Evolutionary conservation across 2,329 filamentous ascomycete species (phyloP).

Genomic region (Aspergillus chevalieri): DNA sequence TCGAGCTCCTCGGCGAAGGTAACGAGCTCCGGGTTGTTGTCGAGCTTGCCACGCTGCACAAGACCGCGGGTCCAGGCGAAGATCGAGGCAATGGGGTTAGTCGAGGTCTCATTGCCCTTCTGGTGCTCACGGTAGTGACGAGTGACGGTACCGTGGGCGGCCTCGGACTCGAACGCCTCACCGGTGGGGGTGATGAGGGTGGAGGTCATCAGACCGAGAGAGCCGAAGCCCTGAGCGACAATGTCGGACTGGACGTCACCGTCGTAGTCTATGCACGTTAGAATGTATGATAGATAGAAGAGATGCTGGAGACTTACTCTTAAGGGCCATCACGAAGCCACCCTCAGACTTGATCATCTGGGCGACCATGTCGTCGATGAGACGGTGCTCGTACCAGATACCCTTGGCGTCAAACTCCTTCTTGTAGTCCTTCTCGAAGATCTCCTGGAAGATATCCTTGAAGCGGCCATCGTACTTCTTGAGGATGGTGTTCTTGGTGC

Average conservation of each 20-base stretch:
- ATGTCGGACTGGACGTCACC: conserved; percentile 98
- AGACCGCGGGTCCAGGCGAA: conserved; percentile 98
- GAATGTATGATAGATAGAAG: conserved; percentile 4
- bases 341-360: conserved; percentile 99
- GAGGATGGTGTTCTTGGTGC: conserved; percentile 99
- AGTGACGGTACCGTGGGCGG: conserved; percentile 95
- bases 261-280: conserved; percentile 69
- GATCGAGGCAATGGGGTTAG: conserved; percentile 97
- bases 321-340: conserved; percentile 94
- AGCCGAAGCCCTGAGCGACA: conserved; percentile 96
- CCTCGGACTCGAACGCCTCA: conserved; percentile 95
- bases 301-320: conserved; percentile 61
- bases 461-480: conserved; percentile 98
- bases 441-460: conserved; percentile 99
- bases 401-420: conserved; percentile 80
- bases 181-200: conserved; percentile 95
- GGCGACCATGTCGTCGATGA: conserved; percentile 99
- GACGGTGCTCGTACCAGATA: conserved; percentile 98
- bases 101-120: conserved; percentile 94
- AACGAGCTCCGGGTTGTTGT: conserved; percentile 85
- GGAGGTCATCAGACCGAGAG: conserved; percentile 96
- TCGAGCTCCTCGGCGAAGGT: conserved; percentile 88
- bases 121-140: conserved; percentile 98
- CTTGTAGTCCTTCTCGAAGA: conserved; percentile 85
- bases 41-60: conserved; percentile 85